These are phyloP conservation scores for Colletotrichum magnum DNA, from an alignment of 2,329 filamentous ascomycete genomes.

Conservation along the genomic window DNA sequence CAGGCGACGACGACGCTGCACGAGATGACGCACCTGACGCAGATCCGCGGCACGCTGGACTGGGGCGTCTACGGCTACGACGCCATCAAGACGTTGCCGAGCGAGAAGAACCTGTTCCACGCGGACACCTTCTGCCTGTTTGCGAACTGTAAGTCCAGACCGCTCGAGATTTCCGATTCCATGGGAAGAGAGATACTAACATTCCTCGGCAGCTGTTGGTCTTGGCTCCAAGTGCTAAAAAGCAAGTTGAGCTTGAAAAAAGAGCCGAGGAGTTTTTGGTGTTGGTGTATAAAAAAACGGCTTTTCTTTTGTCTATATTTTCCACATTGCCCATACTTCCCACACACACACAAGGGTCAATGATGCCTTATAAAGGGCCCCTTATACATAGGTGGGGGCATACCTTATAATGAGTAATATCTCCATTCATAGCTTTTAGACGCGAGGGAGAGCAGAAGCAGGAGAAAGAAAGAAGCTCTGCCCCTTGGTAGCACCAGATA, in stretches of 20 bases:
- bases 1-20: slow-evolving; percentile 76
- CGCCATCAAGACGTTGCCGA: slow-evolving; percentile 23
- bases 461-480: not conserved
- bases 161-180: not conserved
- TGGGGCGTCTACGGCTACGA: slow-evolving; percentile 42
- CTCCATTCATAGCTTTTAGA: too few relatives aligned
- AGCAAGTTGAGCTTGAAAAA: not conserved
- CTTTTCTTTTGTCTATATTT: slow-evolving; percentile 18
- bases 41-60: slow-evolving; percentile 65
- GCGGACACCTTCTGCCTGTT: slow-evolving; percentile 42
- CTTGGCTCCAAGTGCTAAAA: not conserved
- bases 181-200: not conserved
- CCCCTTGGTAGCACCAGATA: not conserved
- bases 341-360: not conserved
- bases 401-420: not conserved
- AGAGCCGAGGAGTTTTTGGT: not conserved
- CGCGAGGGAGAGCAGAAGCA: not conserved
- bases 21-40: slow-evolving; percentile 74
- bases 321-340: not conserved
- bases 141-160: slow-evolving; percentile 32
- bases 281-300: not conserved
- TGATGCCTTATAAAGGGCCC: not conserved
- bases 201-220: not conserved
- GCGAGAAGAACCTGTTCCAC: slow-evolving; percentile 39
- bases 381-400: not conserved